Conservation (phyloP, 2,329 filamentous ascomycete genomes). For the Hypomyces perniciosus region DNA sequence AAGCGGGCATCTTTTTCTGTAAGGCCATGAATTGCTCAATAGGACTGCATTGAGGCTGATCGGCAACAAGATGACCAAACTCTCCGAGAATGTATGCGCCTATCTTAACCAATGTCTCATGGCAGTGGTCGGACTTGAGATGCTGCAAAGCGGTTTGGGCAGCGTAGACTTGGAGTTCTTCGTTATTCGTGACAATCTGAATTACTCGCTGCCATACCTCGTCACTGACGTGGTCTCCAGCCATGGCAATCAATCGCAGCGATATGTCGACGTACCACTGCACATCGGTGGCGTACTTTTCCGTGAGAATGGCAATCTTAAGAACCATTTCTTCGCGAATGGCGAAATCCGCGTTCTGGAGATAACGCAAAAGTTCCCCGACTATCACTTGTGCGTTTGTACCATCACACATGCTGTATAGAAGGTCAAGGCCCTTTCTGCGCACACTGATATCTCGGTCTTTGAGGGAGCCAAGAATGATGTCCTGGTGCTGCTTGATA, state of each 20-base stretch:
- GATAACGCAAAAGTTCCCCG: conserved; percentile 84
- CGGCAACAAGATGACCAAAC: conserved; percentile 93
- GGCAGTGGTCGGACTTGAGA: conserved; percentile 85
- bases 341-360: conserved; percentile 94
- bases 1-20: conserved; percentile 81
- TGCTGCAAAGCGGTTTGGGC: conserved; percentile 90
- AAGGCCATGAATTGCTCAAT: conserved; percentile 96
- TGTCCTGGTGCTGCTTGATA: conserved; percentile 95
- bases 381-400: conserved; percentile 93
- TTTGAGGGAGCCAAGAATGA: conserved; percentile 89
- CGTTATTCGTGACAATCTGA: conserved; percentile 98
- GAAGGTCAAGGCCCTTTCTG: conserved; percentile 86
- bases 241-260: conserved; percentile 87
- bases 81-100: conserved; percentile 93
- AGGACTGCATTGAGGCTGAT: conserved; percentile 84
- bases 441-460: conserved; percentile 96
- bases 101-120: conserved; percentile 97
- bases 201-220: conserved; percentile 99
- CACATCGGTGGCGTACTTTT: conserved; percentile 96
- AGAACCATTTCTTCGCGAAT: conserved; percentile 99
- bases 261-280: conserved; percentile 99
- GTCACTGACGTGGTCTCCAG: conserved; percentile 96
- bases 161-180: conserved; percentile 94
- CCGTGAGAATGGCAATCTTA: conserved; percentile 96
- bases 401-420: conserved; percentile 99